Base-by-base conservation (phyloP, 2,329 filamentous ascomycete genomes). In the Exutisphaerella laricina region DNA sequence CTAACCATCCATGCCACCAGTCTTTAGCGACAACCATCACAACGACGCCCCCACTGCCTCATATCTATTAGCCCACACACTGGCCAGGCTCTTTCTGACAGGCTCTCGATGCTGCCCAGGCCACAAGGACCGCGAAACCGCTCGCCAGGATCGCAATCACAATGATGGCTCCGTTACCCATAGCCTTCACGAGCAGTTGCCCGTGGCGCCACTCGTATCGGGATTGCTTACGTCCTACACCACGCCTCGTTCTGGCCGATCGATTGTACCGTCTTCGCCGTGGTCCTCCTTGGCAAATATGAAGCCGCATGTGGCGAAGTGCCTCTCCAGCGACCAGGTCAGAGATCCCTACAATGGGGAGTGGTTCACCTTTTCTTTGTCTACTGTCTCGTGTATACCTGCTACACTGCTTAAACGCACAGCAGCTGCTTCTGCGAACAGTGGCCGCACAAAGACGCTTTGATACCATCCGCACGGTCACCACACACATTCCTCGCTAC, bases 401-500 rank as follows among this genome's bases (percentile, higher is more conserved):
- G 25, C 41, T 12, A 26, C n/a, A n/a, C n/a, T n/a, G 23, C 23
- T 7, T 26, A 26, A 26, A 12, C 30, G 22, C 13, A 5, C 13
- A 30, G 9, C 45, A 51, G 20, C 6, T 21, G 13, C 30, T 43
- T 41, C 50, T 40, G 55, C 45, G 52, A 53, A 38, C 55, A 48
- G 54, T 45, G 40, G 26, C 43, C 39, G 17, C 25, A 52, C 50
- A 54, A 55, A 54, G 49, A 31, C 36, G 4, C 29, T 17, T 17
- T 30, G 25, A 36, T 31, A 41, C 50, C 49, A 39, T 33, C 14
- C 35, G 43, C 18, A 39, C 32, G 55, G 46, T 30, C 33, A 20
- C 38, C 49, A 50, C 40, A 48, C 44, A 49, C 50, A 50, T 47
- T 49, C 37, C 46, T 59, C 56, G 50, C 49, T 56, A 58, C 50